Conservation (phyloP, 257 asterid species). For the Solanum chilense region DNA sequence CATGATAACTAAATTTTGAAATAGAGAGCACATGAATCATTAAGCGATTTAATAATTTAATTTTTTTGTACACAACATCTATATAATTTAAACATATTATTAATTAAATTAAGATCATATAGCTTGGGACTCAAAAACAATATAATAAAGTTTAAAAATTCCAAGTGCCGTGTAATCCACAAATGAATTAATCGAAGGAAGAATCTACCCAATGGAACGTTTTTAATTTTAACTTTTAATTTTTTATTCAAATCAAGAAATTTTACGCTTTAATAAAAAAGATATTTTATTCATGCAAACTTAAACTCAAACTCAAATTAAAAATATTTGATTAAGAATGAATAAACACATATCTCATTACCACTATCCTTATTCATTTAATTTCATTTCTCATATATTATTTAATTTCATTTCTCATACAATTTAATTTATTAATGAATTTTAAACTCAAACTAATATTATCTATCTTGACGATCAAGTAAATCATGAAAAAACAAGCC, state of each 20-base stretch:
- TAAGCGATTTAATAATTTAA: not conserved
- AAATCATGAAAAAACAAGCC: not conserved
- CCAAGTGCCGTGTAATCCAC: not conserved
- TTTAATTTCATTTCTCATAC: too few relatives aligned
- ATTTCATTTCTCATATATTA: not conserved
- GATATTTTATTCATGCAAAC: not conserved
- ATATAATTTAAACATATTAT: not conserved
- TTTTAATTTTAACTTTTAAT: not conserved
- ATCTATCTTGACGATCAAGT: not conserved
- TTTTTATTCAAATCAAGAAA: not conserved
- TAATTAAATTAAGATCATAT: not conserved
- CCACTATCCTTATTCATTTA: not conserved
- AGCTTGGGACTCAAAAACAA: not conserved
- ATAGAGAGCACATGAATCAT: too few relatives aligned
- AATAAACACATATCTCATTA: accelerated
- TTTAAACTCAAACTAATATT: not conserved
- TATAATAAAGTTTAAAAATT: not conserved
- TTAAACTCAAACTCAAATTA: not conserved
- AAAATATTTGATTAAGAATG: accelerated
- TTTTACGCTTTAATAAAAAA: not conserved
- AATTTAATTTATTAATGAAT: too few relatives aligned
- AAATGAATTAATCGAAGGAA: not conserved
- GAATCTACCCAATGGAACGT: not conserved
- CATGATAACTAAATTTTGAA: too few relatives aligned
- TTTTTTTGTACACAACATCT: not conserved